These are phyloP conservation scores for Echeveria elegans DNA, from an alignment of 164 flowering plant species.

Conservation along the genomic window DNA sequence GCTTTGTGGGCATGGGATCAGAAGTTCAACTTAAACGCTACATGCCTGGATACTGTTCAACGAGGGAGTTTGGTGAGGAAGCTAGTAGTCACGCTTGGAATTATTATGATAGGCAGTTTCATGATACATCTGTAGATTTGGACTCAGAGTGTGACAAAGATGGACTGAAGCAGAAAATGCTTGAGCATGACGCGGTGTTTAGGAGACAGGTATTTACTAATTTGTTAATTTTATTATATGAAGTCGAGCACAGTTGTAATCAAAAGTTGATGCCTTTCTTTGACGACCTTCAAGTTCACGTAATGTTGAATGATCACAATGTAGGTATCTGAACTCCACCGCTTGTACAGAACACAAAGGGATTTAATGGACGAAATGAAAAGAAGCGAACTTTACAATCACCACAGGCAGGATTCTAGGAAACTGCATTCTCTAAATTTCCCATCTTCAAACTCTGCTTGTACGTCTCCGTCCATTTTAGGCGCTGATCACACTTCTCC, in stretches of 20 bases:
- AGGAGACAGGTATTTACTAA: conserved; percentile 55
- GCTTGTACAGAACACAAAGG: conserved; percentile 73
- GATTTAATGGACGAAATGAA: conserved; percentile 71
- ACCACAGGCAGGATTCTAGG: conserved; percentile 27
- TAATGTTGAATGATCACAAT: neutral
- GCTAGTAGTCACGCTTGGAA: conserved; percentile 64
- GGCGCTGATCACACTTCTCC: conserved; percentile 38
- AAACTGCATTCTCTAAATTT: conserved; percentile 39
- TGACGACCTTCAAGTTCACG: neutral
- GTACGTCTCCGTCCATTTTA: conserved; percentile 36
- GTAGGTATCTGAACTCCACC: conserved; percentile 89
- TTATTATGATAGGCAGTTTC: conserved; percentile 39
- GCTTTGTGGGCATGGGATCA: conserved; percentile 98
- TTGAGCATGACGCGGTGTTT: conserved; percentile 77
- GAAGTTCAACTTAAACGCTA: conserved; percentile 61
- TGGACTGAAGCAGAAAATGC: conserved; percentile 65
- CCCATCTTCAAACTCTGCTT: conserved; percentile 29
- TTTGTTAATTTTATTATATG: neutral
- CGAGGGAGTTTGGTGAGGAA: conserved; percentile 77
- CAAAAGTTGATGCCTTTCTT: too few species aligned
- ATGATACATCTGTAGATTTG: conserved; percentile 28
- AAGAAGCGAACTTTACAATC: conserved; percentile 39
- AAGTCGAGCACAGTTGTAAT: too few species aligned
- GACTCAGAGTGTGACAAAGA: conserved; percentile 54
- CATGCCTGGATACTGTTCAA: conserved; percentile 53